Evolutionary conservation across 805 yeast genomes (phyloP).

Genomic region (Candida lessepsii): DNA sequence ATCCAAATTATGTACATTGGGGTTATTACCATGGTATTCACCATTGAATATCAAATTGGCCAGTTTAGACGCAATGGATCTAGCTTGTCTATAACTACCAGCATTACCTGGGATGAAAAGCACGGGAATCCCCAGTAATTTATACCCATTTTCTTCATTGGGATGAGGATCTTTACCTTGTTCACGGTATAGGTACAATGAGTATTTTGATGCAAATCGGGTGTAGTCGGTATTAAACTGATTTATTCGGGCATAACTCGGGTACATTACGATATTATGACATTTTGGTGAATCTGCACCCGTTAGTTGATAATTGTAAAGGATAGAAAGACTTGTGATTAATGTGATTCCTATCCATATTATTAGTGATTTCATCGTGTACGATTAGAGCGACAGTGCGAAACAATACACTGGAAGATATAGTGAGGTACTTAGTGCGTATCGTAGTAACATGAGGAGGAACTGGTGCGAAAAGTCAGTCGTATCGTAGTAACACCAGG

Average conservation of each 20-base stretch:
- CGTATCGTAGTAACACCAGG: no score
- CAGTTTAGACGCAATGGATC: constrained; percentile 87
- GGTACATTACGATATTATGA: constrained; percentile 73
- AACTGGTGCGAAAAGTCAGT: no score
- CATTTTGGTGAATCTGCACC: constrained; percentile 49
- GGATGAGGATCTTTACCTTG: constrained; percentile 67
- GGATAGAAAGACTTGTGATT: constrained; percentile 8
- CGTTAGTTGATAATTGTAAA: constrained; percentile 17
- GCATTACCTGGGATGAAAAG: constrained; percentile 97
- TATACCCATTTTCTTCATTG: constrained; percentile 25
- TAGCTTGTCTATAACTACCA: constrained; percentile 84
- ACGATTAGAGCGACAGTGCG: background rate
- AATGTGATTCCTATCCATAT: constrained; percentile 8
- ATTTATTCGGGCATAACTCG: constrained; percentile 72
- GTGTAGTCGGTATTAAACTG: constrained; percentile 74
- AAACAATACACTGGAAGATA: no score
- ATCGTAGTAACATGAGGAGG: no score
- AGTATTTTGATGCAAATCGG: constrained; percentile 73
- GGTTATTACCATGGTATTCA: constrained; percentile 25
- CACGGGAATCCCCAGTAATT: constrained; percentile 75
- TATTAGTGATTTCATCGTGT: constrained; percentile 1
- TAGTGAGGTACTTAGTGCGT: no score
- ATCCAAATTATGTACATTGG: constrained; percentile 55
- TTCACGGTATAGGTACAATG: constrained; percentile 83
- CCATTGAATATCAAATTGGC: constrained; percentile 51